These are phyloP conservation scores for Aspergillus texensis DNA, from an alignment of 2,329 filamentous ascomycete genomes.

Conservation along the genomic window DNA sequence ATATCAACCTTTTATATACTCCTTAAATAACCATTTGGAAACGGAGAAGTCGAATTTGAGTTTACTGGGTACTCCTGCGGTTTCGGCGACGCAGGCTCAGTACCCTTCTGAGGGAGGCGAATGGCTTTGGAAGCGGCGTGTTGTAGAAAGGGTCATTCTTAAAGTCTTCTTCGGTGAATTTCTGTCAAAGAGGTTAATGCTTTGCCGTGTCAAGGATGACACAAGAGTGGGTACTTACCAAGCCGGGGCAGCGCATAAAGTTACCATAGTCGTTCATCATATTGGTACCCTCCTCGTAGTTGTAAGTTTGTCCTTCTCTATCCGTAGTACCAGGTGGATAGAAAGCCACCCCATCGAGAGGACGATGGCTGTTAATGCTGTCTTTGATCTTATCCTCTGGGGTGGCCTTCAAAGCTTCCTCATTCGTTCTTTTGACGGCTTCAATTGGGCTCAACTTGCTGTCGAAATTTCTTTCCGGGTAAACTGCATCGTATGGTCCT, in stretches of 20 bases:
- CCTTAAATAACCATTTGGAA: neutral
- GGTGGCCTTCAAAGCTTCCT: constrained; percentile 77
- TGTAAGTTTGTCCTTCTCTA: constrained; percentile 67
- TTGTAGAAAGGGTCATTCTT: constrained; percentile 44
- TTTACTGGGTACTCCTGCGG: constrained; percentile 20
- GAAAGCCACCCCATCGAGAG: constrained; percentile 76
- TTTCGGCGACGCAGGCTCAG: constrained; percentile 29
- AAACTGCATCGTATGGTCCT: constrained; percentile 84
- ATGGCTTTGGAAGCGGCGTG: constrained; percentile 31
- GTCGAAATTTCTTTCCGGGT: constrained; percentile 71
- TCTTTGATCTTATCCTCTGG: constrained; percentile 77
- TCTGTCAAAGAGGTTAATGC: constrained; percentile 30
- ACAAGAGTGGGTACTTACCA: constrained; percentile 58
- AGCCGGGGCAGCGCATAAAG: constrained; percentile 73
- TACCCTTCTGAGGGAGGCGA: constrained; percentile 29
- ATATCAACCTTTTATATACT: neutral
- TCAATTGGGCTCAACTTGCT: constrained; percentile 70
- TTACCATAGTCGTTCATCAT: constrained; percentile 70
- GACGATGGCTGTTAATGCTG: constrained; percentile 71
- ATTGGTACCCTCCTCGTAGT: constrained; percentile 85
- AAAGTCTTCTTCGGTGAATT: constrained; percentile 45
- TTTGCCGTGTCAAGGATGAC: neutral
- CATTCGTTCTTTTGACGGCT: constrained; percentile 72
- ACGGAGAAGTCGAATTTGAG: neutral
- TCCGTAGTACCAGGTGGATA: constrained; percentile 76